Percentiles rank a stretch among this genome's conserved stretches.
Evolutionary conservation across 164 flowering plant genomes (phyloP).

Genomic region (Paratinospora sagittata): DNA sequence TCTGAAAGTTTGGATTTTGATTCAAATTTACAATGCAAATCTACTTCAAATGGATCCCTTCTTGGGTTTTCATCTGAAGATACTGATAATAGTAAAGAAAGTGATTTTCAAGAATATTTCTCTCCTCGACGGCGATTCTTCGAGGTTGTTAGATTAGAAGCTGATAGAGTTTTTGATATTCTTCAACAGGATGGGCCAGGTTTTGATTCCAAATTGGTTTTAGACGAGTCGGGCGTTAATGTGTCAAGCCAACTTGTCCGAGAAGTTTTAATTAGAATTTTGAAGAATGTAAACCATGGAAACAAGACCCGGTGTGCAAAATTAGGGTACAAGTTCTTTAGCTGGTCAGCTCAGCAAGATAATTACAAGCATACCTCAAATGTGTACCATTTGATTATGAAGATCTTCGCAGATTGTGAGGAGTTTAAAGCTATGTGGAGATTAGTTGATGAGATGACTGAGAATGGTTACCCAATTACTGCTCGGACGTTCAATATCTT

Average conservation of each 20-base stretch:
- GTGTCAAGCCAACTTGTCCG: slow-evolving; percentile 57
- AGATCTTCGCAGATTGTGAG: slow-evolving; percentile 67
- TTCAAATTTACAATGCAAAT: not conserved
- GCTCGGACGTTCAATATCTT: slow-evolving; percentile 72
- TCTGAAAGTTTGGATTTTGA: slow-evolving; percentile 13
- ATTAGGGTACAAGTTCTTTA: slow-evolving; percentile 71
- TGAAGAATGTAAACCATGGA: slow-evolving; percentile 30
- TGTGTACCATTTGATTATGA: slow-evolving; percentile 65
- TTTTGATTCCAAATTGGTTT: slow-evolving; percentile 47
- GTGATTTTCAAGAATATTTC: slow-evolving; percentile 7
- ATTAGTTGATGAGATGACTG: slow-evolving; percentile 75
- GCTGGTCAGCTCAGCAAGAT: slow-evolving; percentile 64
- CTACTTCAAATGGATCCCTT: not conserved
- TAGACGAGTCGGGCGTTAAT: slow-evolving; percentile 40
- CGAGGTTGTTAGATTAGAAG: slow-evolving; percentile 31
- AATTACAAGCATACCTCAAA: slow-evolving; percentile 55
- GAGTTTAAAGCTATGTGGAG: slow-evolving; percentile 83
- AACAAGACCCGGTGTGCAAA: slow-evolving; percentile 52
- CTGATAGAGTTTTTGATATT: slow-evolving; percentile 41
- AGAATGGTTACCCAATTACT: slow-evolving; percentile 59
- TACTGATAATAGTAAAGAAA: slow-evolving; percentile 9
- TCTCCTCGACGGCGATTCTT: slow-evolving; percentile 26
- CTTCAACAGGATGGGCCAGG: slow-evolving; percentile 71
- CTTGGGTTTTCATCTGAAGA: not conserved
- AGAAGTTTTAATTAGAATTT: slow-evolving; percentile 58